A percentile compares a stretch with the other conserved stretches of the same genome.
These are phyloP conservation scores for Combretum micranthum DNA, from an alignment of 345 rosid genomes.

Conservation along the genomic window DNA sequence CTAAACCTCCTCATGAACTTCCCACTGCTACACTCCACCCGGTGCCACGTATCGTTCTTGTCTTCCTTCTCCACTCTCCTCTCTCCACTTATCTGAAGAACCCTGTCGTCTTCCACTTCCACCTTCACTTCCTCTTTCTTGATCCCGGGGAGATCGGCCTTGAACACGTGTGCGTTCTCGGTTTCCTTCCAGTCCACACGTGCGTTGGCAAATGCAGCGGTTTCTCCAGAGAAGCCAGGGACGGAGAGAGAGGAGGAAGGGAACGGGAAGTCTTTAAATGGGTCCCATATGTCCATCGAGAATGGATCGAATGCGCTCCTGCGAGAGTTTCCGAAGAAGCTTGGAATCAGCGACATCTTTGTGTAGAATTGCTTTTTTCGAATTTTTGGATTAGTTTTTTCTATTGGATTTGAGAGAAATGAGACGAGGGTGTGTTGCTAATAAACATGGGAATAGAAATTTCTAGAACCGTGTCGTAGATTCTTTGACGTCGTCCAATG, in stretches of 20 bases:
- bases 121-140: conserved; percentile 37
- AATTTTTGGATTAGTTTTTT: too few relatives aligned
- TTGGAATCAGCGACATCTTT: conserved; percentile 9
- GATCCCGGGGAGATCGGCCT: conserved; percentile 32
- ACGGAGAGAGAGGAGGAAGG: background rate
- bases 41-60: conserved; percentile 30
- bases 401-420: too few relatives aligned
- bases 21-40: conserved; percentile 23
- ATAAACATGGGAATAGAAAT: too few relatives aligned
- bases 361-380: too few relatives aligned
- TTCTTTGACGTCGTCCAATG: too few relatives aligned
- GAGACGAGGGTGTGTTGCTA: too few relatives aligned
- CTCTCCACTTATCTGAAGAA: conserved; percentile 34
- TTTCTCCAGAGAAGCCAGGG: conserved; percentile 4
- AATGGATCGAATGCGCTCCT: conserved; percentile 17
- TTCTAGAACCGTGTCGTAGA: too few relatives aligned
- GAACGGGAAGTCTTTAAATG: conserved; percentile 1
- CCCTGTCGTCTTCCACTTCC: conserved; percentile 26
- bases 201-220: conserved; percentile 9
- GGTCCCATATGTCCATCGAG: conserved; percentile 26
- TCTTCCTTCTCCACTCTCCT: conserved; percentile 24
- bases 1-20: conserved; percentile 34
- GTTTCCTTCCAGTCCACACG: conserved; percentile 39
- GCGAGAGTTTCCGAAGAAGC: conserved; percentile 1
- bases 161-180: conserved; percentile 32